These are phyloP conservation scores for Acacia concinna DNA, from an alignment of 331 rosid species.

Conservation along the genomic window DNA sequence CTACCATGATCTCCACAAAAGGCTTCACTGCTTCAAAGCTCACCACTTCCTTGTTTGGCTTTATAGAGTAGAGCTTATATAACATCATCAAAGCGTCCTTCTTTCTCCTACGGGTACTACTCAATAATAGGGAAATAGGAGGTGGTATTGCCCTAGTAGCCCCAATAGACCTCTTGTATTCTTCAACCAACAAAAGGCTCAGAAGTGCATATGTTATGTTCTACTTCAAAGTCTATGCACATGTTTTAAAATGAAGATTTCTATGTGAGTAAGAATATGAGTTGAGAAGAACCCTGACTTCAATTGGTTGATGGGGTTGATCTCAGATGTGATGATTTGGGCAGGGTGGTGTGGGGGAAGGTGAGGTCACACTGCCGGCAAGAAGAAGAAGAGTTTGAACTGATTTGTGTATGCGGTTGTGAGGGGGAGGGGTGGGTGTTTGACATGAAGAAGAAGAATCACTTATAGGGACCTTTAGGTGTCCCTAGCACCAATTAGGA, in stretches of 20 bases:
- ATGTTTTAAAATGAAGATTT: not conserved
- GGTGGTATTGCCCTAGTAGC: conserved; percentile 72
- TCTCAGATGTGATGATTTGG: conserved; percentile 20
- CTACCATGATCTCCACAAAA: conserved; percentile 64
- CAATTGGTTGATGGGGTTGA: conserved; percentile 21
- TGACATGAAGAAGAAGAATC: too few relatives aligned
- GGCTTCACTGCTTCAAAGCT: conserved; percentile 76
- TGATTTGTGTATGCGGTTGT: too few relatives aligned
- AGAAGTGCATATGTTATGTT: too few relatives aligned
- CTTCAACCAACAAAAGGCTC: too few relatives aligned
- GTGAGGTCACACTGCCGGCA: too few relatives aligned
- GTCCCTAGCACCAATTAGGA: too few relatives aligned
- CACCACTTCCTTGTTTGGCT: conserved; percentile 72
- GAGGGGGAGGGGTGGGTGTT: too few relatives aligned
- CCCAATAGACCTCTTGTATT: conserved; percentile 68
- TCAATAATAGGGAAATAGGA: conserved; percentile 56
- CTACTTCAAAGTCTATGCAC: too few relatives aligned
- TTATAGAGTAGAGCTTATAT: conserved; percentile 69
- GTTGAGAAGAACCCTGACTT: conserved; percentile 15
- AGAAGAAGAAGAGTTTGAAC: too few relatives aligned
- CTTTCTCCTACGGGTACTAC: conserved; percentile 66
- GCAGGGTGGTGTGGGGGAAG: too few relatives aligned
- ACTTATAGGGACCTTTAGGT: too few relatives aligned
- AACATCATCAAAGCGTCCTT: conserved; percentile 74
- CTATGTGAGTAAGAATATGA: not conserved